Percentiles rank a stretch among this genome's conserved stretches.
These are phyloP conservation scores for Polymyxa betae DNA, from an alignment of 208 protist species.

Conservation along the genomic window DNA sequence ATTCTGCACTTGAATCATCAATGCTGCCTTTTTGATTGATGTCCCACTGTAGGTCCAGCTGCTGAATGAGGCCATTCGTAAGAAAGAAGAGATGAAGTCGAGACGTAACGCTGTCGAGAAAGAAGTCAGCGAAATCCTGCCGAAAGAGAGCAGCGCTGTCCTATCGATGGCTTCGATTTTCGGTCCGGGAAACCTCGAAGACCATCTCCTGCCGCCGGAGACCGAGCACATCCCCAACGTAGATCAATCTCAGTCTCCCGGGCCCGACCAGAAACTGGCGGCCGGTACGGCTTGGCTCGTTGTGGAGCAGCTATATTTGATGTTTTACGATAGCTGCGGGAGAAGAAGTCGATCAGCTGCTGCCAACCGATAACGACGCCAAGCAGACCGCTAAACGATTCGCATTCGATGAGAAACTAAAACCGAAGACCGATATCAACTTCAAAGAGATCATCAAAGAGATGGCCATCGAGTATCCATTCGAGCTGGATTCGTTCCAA, in stretches of 20 bases:
- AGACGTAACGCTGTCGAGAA: background rate
- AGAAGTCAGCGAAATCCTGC: no score
- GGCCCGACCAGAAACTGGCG: background rate
- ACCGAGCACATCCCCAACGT: no score
- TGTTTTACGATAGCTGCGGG: background rate
- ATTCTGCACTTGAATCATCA: no score
- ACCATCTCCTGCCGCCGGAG: no score
- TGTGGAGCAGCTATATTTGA: background rate
- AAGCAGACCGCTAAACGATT: background rate
- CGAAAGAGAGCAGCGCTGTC: no score
- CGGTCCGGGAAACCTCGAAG: background rate
- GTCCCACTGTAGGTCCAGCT: background rate
- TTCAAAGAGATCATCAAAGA: background rate
- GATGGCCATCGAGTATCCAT: constrained; percentile 76
- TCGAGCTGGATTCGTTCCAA: constrained; percentile 85
- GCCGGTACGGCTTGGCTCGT: background rate
- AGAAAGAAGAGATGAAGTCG: background rate
- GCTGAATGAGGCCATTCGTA: background rate
- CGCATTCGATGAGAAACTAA: background rate
- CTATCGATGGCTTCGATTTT: background rate
- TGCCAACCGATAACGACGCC: background rate
- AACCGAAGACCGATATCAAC: background rate
- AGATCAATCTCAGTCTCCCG: no score
- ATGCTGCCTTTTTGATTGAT: no score
- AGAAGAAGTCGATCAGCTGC: background rate